Evolutionary conservation across 179 eudicot species (phyloP), one percentile per base, ranked within the genome.

Genomic region (Nepenthes alata): DNA sequence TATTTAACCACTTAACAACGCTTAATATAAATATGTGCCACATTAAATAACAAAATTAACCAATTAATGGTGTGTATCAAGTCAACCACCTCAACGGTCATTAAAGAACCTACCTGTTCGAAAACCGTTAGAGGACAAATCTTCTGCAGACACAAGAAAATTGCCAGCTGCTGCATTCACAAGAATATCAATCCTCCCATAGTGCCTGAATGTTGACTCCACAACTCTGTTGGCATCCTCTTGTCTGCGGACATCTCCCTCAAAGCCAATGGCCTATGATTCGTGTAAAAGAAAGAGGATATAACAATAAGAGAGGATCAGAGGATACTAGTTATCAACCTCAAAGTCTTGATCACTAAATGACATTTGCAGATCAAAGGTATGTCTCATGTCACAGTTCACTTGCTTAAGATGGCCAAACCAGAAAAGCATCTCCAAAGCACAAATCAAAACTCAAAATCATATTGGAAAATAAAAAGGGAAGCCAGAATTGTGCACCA

Each of bases 81-180:
- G 45, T 7, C 45, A 41, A 41, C 45, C 45, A 25, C 45, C 45
- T 4, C 6, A 7, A 48, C 12, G 10, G 34, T 1, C 34, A 14
- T 5, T 11, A 15, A 52, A 52, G 16, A 45, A n/a, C 61, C 12
- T 16, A 94, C 99, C 97, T 82, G 99, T 90, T 61, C 89, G 81
- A 67, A 94, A 94, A 9, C 97, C 97, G 77, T 94, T 94, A 53
- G 99, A 77, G 14, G 99, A 87, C 76, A 94, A 75, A 78, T 94
- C 97, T 75, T 94, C 99, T n/a, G 99, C 76, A 13, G 89, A 67
- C 2, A 69, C 99, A 41, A 90, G 95, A 72, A 94, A 94, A 75
- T 94, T 94, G 58, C 99, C 99, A 61, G 96, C 99, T 44, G 99
- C 99, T 60, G 87, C 97, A 85, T 94, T 94, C n/a, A 94, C 97